Evolutionary conservation across 75 land plant genomes (phyloP), one percentile per base, ranked within the genome.

Genomic region (Selaginella tamariscina): DNA sequence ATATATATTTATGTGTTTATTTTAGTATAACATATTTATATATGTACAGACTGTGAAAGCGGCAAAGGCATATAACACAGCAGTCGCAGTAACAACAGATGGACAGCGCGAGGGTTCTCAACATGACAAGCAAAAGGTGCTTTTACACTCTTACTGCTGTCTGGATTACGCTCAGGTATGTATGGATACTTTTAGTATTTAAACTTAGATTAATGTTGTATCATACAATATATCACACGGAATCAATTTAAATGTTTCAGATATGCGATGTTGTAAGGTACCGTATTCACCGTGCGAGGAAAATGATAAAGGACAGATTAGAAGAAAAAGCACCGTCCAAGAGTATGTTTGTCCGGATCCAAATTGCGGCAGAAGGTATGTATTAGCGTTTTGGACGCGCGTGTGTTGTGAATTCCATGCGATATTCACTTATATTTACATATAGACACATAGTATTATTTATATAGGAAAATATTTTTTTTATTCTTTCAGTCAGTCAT

Each of bases 101-200:
- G 85, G 82, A 32, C 77, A 64, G 20, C 86, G 79, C 65, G 96
- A 89, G 56, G 95, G 88, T 32, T 15, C 49, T 39, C 11, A 5
- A 5, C 88, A 89, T 33, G 97, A 93, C 69, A 93, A 93, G 73
- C 60, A 72, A 29, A 93, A 93, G 77, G 33, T 85, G 73, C 98
- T 89, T 65, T 83, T 87, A 13, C 95, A 89, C 65, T 93, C 98
- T 33, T 93, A 93, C 66, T 93, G 98, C 81, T 93, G 96, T 55
- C 59, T 93, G 54, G 98, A 93, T 74, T 93, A 93, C 80, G 84
- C 98, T 26, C 98, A 92, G 97, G 97, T 86, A 49, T 2, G 15
- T 21, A 31, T 21, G 55, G 30, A 56, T 66, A 49, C 5, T 23
- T 66, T 33, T 32, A 21, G 24, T 33, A 15, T 21, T 24, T 1